Base-by-base conservation (phyloP, 2,329 filamentous ascomycete species). In the Alternaria ethzedia region DNA sequence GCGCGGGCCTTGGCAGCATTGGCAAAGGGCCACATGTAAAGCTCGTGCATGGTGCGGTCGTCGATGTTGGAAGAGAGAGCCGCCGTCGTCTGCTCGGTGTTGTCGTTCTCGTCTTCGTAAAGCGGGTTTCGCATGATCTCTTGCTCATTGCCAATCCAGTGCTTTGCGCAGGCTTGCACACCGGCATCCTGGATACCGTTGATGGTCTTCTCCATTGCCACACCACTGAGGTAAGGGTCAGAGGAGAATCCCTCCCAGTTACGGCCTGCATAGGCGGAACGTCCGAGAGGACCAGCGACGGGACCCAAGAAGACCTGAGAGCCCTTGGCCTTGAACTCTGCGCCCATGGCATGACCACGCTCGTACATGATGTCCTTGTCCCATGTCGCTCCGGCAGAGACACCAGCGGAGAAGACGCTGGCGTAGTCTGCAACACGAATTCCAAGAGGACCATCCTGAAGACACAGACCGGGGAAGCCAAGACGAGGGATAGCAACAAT, bases 11-110 rank as follows among this genome's bases (percentile, higher is more conserved):
- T 82, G 13, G 90, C 79, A 0, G 86, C 85, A 59, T 91, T 86
- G 70, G 88, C 85, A 61, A 91, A 91, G 0, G 89, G 89, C 85
- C 88, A 91, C 5, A 89, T 81, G 64, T 91, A 91, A 23, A 87
- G 81, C 74, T 91, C 89, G 68, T 90, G 88, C 58, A 91, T 82
- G 0, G 88, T 89, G 65, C 86, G 85, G 74, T 91, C 89, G 63
- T 90, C 86, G 6, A 90, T 81, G 68, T 90, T 90, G 32, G 88
- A 83, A 0, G 86, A 89, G 11, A 86, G 77, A 10, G 88, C 85
- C 68, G 89, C 85, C 81, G 82, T 73, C 44, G 61, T 64, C 8
- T 68, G 66, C 76, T 65, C 81, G 4, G 74, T 80, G 59, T 45
- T 69, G 88, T 72, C 90, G 86, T 59, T 23, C 26, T 80, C 93